Conservation (phyloP, 108 stramenopile species). For the Skeletonema potamos region DNA sequence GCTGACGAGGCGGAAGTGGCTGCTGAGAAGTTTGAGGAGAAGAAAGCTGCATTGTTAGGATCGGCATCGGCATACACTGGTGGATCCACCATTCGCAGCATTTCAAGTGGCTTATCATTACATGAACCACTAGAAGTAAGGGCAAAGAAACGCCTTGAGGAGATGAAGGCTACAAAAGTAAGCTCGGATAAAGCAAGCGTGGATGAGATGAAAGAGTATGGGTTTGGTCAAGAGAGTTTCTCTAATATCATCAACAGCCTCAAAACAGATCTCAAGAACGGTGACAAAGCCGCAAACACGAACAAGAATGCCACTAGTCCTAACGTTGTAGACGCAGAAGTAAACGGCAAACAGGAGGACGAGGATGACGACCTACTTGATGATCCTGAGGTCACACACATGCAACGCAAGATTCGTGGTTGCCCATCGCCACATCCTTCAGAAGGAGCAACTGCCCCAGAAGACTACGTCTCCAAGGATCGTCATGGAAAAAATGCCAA, state of each 20-base stretch:
- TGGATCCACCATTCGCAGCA: neutral
- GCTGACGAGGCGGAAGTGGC: neutral
- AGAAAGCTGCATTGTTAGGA: neutral
- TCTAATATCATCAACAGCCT: neutral
- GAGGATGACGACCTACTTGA: neutral
- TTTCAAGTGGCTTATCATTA: neutral
- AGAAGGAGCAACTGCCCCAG: neutral
- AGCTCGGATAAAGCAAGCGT: neutral
- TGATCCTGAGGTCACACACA: neutral
- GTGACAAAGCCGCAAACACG: neutral
- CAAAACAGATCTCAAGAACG: neutral
- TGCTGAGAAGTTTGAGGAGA: neutral
- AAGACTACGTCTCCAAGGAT: neutral
- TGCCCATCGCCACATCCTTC: neutral
- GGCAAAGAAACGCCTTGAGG: neutral
- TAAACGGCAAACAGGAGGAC: neutral
- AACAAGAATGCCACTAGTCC: neutral
- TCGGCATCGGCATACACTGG: neutral
- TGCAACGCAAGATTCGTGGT: neutral
- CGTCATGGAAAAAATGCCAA: neutral
- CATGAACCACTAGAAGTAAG: neutral
- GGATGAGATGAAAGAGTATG: neutral
- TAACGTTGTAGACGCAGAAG: neutral
- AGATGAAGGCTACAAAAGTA: neutral
- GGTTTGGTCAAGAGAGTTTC: slow-evolving; percentile 1